Evolutionary conservation across 352 stramenopile species (phyloP), one percentile per base, ranked within the genome.

Genomic region (Phytophthora megakarya): DNA sequence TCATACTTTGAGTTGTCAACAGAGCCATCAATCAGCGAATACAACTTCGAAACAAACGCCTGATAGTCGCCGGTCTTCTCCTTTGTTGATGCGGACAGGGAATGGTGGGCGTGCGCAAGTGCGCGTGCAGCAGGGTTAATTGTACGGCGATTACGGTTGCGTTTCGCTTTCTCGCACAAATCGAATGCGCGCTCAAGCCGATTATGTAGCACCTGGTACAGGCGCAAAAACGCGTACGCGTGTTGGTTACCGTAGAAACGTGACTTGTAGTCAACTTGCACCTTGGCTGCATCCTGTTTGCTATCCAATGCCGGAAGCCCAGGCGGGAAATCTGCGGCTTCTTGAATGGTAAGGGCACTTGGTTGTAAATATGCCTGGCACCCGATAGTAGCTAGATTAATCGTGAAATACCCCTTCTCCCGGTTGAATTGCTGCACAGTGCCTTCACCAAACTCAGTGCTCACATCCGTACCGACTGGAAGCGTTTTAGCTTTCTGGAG

Each of bases 1-100:
- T 97, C 90, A 48, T 93, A 94, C 78, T 93, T 91, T 42, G 84
- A 84, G 55, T 75, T 93, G 64, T 96, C 90, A 18, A 96, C 86
- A 30, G 81, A 93, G 11, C 84, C 84, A 56, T 96, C 89, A 42
- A 97, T 89, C 38, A 96, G 70, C 19, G 80, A 83, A 53, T 96
- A 97, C 40, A 96, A 49, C 53, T 93, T 92, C 10, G 90, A 93
- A 26, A 97, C 53, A 62, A 94, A 96, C 16, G 86, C 79, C 47
- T 92, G 84, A 53, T 96, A 97, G 53, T 93, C 84, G n/a, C 87
- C 87, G 10, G 82, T 85, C 54, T 94, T 90, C 38, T 94, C 87
- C 48, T 87, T 83, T 15, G 61, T 65, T 7, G 68, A 73, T 7
- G 72, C 70, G 8, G 73, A 69, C 3, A 81, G 58, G 19, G 84